A percentile compares a stretch with the other conserved stretches of the same genome.
These are phyloP conservation scores for Lecanicillium sp. DNA, from an alignment of 2,329 filamentous ascomycete species.

Conservation along the genomic window DNA sequence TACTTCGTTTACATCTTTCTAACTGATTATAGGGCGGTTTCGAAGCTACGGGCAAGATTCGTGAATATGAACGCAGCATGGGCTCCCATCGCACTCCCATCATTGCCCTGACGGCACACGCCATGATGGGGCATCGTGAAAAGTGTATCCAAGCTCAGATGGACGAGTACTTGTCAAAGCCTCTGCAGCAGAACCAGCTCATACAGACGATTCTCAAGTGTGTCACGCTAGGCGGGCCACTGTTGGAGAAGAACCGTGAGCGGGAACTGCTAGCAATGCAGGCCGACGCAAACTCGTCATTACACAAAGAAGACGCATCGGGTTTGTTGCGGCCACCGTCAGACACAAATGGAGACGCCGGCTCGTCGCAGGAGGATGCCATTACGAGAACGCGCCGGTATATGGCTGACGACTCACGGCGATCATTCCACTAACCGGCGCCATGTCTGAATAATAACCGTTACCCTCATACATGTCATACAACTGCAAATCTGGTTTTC, in stretches of 20 bases:
- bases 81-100: constrained; percentile 82
- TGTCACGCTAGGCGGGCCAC: constrained; percentile 77
- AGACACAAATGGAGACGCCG: constrained; percentile 55
- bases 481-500: constrained; percentile 3
- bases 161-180: constrained; percentile 98
- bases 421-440: too few relatives aligned
- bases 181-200: constrained; percentile 90
- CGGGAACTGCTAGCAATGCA: constrained; percentile 46
- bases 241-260: constrained; percentile 69
- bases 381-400: constrained; percentile 35
- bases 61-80: constrained; percentile 82
- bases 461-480: too few relatives aligned
- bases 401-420: constrained; percentile 5
- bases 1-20: constrained; percentile 17
- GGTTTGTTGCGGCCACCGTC: constrained; percentile 30
- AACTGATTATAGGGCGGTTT: constrained; percentile 68
- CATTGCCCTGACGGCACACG: constrained; percentile 92
- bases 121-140: constrained; percentile 96
- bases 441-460: too few relatives aligned
- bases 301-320: constrained; percentile 28
- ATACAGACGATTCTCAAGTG: constrained; percentile 98
- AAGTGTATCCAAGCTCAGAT: constrained; percentile 98
- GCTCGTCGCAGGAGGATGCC: constrained; percentile 34
- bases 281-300: constrained; percentile 37
- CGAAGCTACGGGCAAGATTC: constrained; percentile 92